phyloP scores from a whole-genome alignment of 148 eudicot species.

The Chenopodium suecicum region DNA sequence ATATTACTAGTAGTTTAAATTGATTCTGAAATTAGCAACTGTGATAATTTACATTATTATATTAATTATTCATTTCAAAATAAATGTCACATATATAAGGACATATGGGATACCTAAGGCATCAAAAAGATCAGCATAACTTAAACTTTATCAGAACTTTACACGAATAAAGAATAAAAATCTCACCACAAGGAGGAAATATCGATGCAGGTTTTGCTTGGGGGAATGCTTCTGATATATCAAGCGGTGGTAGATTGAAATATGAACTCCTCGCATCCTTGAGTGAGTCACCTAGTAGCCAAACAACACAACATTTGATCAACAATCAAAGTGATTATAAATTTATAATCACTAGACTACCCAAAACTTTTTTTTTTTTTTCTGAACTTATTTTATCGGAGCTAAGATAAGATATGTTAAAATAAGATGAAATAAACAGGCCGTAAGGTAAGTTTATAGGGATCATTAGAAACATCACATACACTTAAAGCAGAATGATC shows the following conservation, averaged over 20 bases:
- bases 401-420: too few relatives aligned
- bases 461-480: too few relatives aligned
- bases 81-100: neutral
- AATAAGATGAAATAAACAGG: too few relatives aligned
- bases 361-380: too few relatives aligned
- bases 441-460: too few relatives aligned
- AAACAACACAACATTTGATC: slow-evolving; percentile 8
- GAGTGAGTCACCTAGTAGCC: slow-evolving; percentile 36
- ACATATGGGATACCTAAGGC: neutral
- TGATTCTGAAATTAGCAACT: too few relatives aligned
- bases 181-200: slow-evolving; percentile 80
- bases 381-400: too few relatives aligned
- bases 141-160: neutral
- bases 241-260: slow-evolving; percentile 70
- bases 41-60: too few relatives aligned
- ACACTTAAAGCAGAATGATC: too few relatives aligned
- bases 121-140: neutral
- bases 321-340: neutral
- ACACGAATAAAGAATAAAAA: neutral
- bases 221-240: slow-evolving; percentile 74
- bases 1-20: too few relatives aligned
- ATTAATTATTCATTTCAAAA: too few relatives aligned
- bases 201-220: slow-evolving; percentile 90
- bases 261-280: slow-evolving; percentile 50
- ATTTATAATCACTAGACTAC: too few relatives aligned